Evolutionary conservation across 805 yeast genomes (phyloP), one percentile per base, ranked within the genome.

Genomic region (Kodamaea jinghongensis): DNA sequence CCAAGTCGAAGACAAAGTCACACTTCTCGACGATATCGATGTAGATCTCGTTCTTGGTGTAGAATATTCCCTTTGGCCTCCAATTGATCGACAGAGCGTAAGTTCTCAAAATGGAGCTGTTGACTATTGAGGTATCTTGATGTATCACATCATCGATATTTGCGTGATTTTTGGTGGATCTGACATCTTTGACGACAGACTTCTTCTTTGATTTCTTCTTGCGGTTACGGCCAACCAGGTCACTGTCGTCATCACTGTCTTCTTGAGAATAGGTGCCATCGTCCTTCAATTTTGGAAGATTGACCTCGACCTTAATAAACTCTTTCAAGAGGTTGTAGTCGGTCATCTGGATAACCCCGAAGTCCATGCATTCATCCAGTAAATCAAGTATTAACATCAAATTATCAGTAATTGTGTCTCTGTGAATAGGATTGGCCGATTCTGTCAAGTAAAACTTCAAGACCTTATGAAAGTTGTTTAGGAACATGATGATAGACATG

Each of bases 341-440:
- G 0, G 96, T 85, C 38, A 84, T 69, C 61, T 89, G 96, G 1
- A 88, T 80, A n/a, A 84, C 63, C 6, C 96, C 96, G 60, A 76
- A 84, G 59, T 89, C 96, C 78, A 86, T 75, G 71, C 88, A 84
- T 55, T 88, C 96, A 55, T 88, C 96, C 31, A 88, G 61, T n/a
- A 88, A 63, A 56, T 89, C 96, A 60, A 83, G 83, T 6, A 88
- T 75, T 35, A 88, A 67, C 25, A 81, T 79, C 47, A 78, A 75
- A 59, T 88, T 91, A 58, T 88, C 96, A 15, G 76, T 63, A 2
- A 87, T 75, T 12, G 78, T 51, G 39, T 83, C 89, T 39, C 73
- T 73, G 50, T 76, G 77, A 8, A 38, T 38, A 12, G 25, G 27
- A 17, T 20, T 33, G 14, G 13, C 12, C 16, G 34, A 52, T 42